Evolutionary conservation across 768 basidiomycete species (phyloP).

Genomic region (Kwoniella europaea): DNA sequence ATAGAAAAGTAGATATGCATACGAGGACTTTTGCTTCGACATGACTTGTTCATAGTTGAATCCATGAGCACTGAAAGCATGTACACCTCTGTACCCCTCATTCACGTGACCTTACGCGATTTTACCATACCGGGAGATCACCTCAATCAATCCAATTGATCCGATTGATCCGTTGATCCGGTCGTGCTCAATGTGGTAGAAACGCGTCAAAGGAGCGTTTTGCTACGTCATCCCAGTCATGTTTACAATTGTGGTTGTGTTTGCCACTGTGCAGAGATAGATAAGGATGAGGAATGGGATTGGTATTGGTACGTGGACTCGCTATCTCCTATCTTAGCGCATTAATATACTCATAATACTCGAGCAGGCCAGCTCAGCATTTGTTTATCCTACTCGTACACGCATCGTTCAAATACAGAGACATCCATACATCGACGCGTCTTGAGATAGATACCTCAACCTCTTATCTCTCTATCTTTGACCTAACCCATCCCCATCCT

Average conservation of each 20-base stretch:
- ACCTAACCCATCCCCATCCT: too few species aligned
- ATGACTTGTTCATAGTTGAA: too few species aligned
- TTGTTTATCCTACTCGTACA: neutral
- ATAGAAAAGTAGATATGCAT: too few species aligned
- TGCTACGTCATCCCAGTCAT: slow-evolving; percentile 8
- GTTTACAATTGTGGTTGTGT: slow-evolving; percentile 2
- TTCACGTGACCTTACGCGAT: neutral
- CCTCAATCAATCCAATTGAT: too few species aligned
- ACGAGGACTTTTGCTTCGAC: too few species aligned
- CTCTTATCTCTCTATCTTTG: too few species aligned
- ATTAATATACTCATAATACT: neutral
- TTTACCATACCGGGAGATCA: neutral
- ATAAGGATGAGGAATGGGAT: neutral
- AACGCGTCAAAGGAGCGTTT: slow-evolving; percentile 2
- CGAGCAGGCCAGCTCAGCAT: too few species aligned
- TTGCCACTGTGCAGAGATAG: neutral
- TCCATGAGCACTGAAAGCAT: too few species aligned
- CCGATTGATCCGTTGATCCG: neutral
- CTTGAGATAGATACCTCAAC: too few species aligned
- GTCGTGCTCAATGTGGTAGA: neutral
- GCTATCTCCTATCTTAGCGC: neutral
- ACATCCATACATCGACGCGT: too few species aligned
- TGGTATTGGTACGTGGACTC: neutral
- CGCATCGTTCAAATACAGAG: too few species aligned
- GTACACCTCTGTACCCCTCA: too few species aligned